A percentile compares a stretch with the other conserved stretches of the same genome.
phyloP scores from a whole-genome alignment of 805 yeast species.

The Candida qinlingensis region DNA sequence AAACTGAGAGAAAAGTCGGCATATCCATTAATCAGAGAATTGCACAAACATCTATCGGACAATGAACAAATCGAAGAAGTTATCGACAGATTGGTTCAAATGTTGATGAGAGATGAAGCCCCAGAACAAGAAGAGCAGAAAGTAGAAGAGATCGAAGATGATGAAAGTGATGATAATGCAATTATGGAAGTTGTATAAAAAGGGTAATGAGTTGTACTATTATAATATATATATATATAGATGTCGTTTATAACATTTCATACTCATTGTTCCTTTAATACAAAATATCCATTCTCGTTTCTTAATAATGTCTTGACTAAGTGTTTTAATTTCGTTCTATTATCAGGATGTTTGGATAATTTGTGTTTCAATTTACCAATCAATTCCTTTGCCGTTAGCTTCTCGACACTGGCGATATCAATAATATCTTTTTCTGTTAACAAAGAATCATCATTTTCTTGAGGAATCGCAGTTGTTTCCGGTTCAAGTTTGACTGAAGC shows the following conservation, averaged over 20 bases:
- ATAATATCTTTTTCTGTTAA: conserved; percentile 73
- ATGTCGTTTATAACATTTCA: not conserved
- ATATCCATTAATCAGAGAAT: conserved; percentile 80
- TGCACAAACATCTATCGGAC: conserved; percentile 52
- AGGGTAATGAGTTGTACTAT: not conserved
- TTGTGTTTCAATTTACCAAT: conserved; percentile 56
- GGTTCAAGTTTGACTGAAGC: conserved; percentile 6
- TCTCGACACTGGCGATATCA: conserved; percentile 43
- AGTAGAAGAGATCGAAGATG: conserved; percentile 33
- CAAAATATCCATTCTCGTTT: conserved; percentile 33
- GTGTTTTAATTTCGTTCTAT: conserved; percentile 52
- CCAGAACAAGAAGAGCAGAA: conserved; percentile 44
- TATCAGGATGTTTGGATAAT: conserved; percentile 57
- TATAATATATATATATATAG: not conserved
- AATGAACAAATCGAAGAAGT: conserved; percentile 53
- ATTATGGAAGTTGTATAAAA: conserved; percentile 31
- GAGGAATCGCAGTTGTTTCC: conserved; percentile 12
- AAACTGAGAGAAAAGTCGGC: conserved; percentile 74
- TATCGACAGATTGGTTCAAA: conserved; percentile 81
- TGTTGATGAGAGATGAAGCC: conserved; percentile 85
- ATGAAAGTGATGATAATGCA: conserved; percentile 29
- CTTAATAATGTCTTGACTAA: conserved; percentile 54
- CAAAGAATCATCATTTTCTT: conserved; percentile 24
- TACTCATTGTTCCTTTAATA: conserved; percentile 11
- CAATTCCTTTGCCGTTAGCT: conserved; percentile 54